Percentiles rank a stretch among this genome's conserved stretches.
These are phyloP conservation scores for Sisymbrium altissimum DNA, from an alignment of 345 rosid genomes.

Conservation along the genomic window DNA sequence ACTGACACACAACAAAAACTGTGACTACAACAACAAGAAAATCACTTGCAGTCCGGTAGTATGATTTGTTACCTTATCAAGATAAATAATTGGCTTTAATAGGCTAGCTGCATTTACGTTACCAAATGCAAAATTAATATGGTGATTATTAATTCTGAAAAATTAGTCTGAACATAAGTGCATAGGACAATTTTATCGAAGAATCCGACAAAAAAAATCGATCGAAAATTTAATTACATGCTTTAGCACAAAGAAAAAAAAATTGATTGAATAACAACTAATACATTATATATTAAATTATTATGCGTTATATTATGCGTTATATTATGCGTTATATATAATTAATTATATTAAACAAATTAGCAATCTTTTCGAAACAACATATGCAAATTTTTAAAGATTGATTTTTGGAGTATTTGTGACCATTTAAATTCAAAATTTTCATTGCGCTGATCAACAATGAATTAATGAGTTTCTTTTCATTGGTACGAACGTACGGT, in stretches of 20 bases:
- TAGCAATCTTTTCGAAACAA: background rate
- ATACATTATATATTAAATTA: background rate
- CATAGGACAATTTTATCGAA: background rate
- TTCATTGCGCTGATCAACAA: background rate
- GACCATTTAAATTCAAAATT: background rate
- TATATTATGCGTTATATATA: background rate
- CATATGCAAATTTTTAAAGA: background rate
- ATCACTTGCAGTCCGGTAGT: background rate
- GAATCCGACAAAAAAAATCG: background rate
- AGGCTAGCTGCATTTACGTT: background rate
- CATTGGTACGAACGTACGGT: background rate
- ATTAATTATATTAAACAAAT: background rate
- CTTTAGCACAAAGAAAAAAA: background rate
- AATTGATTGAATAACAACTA: background rate
- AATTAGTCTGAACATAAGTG: background rate
- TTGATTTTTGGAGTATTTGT: background rate
- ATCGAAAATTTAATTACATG: background rate
- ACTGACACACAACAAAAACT: slow-evolving; percentile 17
- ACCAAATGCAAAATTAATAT: background rate
- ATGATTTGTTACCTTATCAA: background rate
- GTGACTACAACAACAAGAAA: slow-evolving; percentile 10
- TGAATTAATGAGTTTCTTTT: background rate
- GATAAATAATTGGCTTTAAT: background rate
- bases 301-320: too few relatives aligned
- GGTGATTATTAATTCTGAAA: background rate